phyloP scores from a whole-genome alignment of 78 protist species.

The Parvularia atlantis region DNA sequence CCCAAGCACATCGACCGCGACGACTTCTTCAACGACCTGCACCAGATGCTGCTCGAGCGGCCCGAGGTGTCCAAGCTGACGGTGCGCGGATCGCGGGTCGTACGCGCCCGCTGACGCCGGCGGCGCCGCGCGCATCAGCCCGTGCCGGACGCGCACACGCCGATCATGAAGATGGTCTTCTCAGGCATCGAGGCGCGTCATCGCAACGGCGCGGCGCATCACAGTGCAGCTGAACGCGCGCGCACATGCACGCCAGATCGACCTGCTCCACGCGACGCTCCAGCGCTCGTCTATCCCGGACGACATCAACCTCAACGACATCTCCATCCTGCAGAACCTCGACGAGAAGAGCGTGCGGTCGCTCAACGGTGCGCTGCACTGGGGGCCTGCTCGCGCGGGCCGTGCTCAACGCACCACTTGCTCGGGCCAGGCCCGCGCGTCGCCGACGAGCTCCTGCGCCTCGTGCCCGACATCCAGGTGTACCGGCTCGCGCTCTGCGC shows the following conservation, averaged over 20 bases:
- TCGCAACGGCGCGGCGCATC: no score
- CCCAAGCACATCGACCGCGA: slow-evolving; percentile 65
- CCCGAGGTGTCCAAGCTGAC: slow-evolving; percentile 54
- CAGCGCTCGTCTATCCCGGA: slow-evolving; percentile 43
- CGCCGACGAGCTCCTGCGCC: slow-evolving; percentile 64
- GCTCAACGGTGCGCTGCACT: slow-evolving; percentile 43
- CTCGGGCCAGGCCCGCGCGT: slow-evolving; percentile 83
- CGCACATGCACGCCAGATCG: no score
- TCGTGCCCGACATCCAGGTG: slow-evolving; percentile 74
- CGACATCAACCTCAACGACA: slow-evolving; percentile 51
- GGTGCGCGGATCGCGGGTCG: no score
- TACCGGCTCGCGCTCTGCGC: slow-evolving; percentile 78
- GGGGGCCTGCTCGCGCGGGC: background rate
- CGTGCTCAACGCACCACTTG: background rate
- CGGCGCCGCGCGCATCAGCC: no score
- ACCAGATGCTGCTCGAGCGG: slow-evolving; percentile 23
- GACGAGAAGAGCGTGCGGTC: slow-evolving; percentile 48
- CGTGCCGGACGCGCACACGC: slow-evolving; percentile 86
- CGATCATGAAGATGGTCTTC: slow-evolving; percentile 80
- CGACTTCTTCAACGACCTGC: slow-evolving; percentile 66
- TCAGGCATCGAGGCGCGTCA: slow-evolving; percentile 49
- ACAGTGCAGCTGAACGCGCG: background rate
- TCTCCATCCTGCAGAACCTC: slow-evolving; percentile 32
- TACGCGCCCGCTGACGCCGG: no score
- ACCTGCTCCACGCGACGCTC: slow-evolving; percentile 79